Evolutionary conservation across 805 yeast genomes (phyloP), one percentile per base, ranked within the genome.

Genomic region (Cyberlindnera maritima): DNA sequence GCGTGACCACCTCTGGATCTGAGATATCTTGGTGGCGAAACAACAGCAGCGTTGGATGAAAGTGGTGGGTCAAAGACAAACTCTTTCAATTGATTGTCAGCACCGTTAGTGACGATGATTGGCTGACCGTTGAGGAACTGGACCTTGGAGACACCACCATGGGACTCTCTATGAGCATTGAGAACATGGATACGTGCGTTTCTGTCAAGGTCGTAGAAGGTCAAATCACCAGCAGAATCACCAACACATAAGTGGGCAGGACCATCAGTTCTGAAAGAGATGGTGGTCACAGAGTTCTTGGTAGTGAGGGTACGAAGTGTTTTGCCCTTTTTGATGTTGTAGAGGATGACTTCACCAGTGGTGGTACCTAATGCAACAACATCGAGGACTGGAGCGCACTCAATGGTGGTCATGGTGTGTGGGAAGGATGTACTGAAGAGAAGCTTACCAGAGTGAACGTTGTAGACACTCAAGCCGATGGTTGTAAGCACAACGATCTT

Each of bases 1-100:
- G 96, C 81, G 64, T 94, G 99, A n/a, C 99, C 99, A 58, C 97
- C 98, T 62, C 99, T 79, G 1, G 96, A 86, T 64, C 99, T 80
- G 58, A 95, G 72, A 50, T 83, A 81, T 61, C 99, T 83, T 36
- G 99, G 98, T 1, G 97, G 96, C 12, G 90, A 80, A 5, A 87
- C 83, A 28, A 88, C 80, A 2, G 83, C 71, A 0, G 78, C 58
- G 32, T 64, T 63, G 1, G 85, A 70, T 0, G 91, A 81, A 43
- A 91, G 69, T 2, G 94, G 80, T 2, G 97, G 97, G 67, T 94
- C 99, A 67, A 94, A 94, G 0, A 90, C 97, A 57, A 75, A 87
- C 66, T 94, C 98, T 59, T 88, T 88, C 56, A 94, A 71, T 33
- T 81, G 80, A 66, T 94, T 94, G 63, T 95, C 98, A 31, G 87